These are phyloP conservation scores for Favolaschia claudopus DNA, from an alignment of 768 basidiomycete species.

Conservation along the genomic window DNA sequence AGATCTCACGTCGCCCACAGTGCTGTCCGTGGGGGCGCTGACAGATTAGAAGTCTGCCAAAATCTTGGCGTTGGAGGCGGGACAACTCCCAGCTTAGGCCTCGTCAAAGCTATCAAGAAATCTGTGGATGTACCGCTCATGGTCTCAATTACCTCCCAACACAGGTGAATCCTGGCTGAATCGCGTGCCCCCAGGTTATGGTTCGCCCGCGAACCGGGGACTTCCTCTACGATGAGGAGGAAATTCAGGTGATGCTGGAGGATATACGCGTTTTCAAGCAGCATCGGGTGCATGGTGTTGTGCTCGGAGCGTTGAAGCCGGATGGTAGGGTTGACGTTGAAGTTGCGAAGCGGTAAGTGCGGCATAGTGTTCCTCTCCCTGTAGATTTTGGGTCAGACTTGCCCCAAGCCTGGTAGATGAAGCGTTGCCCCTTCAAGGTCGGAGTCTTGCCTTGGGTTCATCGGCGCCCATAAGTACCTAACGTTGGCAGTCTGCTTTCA, in stretches of 20 bases:
- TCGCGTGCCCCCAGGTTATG: constrained; percentile 63
- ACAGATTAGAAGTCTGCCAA: constrained; percentile 80
- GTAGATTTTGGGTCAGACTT: not conserved
- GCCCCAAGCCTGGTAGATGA: constrained; percentile 28
- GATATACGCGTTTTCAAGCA: constrained; percentile 72
- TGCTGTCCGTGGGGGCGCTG: constrained; percentile 73
- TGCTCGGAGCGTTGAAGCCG: constrained; percentile 66
- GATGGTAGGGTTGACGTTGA: constrained; percentile 67
- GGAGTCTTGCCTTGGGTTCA: not conserved
- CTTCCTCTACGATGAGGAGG: constrained; percentile 73
- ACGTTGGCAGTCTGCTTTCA: constrained; percentile 22
- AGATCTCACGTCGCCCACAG: constrained; percentile 45
- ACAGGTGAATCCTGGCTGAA: too few relatives aligned
- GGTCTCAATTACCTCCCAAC: too few relatives aligned
- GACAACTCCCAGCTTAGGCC: constrained; percentile 81
- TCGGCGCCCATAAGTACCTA: not conserved
- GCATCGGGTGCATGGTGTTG: constrained; percentile 67
- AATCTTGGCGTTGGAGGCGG: constrained; percentile 80
- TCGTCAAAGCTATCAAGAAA: constrained; percentile 64
- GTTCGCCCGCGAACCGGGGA: constrained; percentile 82
- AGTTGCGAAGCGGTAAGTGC: constrained; percentile 59
- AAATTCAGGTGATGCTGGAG: constrained; percentile 76
- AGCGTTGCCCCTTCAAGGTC: constrained; percentile 30
- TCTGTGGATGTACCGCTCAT: constrained; percentile 66
- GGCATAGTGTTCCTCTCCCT: too few relatives aligned